A percentile compares a stretch with the other conserved stretches of the same genome.
phyloP scores from a whole-genome alignment of 2,329 filamentous ascomycete genomes.

The Penicillium sp. region DNA sequence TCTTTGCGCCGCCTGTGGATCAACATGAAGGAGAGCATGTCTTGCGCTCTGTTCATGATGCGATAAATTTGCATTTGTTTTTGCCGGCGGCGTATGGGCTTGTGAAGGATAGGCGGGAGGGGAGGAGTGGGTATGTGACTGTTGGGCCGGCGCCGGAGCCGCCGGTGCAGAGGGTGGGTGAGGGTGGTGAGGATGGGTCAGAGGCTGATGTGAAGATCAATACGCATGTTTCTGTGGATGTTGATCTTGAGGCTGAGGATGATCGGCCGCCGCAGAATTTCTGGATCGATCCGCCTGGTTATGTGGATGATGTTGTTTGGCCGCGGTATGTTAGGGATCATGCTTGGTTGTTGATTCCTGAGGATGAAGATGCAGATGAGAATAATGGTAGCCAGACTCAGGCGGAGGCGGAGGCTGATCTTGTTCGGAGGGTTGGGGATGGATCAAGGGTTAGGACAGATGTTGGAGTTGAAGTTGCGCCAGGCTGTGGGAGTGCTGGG shows the following conservation, averaged over 20 bases:
- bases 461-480: slow-evolving; percentile 48
- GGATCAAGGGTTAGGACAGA: slow-evolving; percentile 45
- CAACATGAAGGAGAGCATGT: slow-evolving; percentile 28
- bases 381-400: not conserved
- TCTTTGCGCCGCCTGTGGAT: slow-evolving; percentile 59
- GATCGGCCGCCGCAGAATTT: slow-evolving; percentile 65
- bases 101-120: slow-evolving; percentile 43
- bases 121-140: slow-evolving; percentile 49
- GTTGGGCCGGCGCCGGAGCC: slow-evolving; percentile 40
- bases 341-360: slow-evolving; percentile 69
- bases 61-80: slow-evolving; percentile 74
- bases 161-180: not conserved
- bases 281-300: slow-evolving; percentile 91
- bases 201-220: not conserved
- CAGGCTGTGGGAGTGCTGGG: slow-evolving; percentile 54
- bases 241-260: slow-evolving; percentile 33
- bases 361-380: slow-evolving; percentile 44
- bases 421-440: slow-evolving; percentile 33
- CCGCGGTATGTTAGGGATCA: slow-evolving; percentile 86
- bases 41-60: slow-evolving; percentile 30
- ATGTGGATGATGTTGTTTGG: slow-evolving; percentile 94
- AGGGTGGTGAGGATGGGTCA: not conserved
- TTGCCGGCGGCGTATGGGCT: slow-evolving; percentile 64
- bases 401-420: slow-evolving; percentile 19
- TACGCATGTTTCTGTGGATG: not conserved